Conservation (phyloP, 2,329 filamentous ascomycete genomes). For the Pyricularia pennisetigena region DNA sequence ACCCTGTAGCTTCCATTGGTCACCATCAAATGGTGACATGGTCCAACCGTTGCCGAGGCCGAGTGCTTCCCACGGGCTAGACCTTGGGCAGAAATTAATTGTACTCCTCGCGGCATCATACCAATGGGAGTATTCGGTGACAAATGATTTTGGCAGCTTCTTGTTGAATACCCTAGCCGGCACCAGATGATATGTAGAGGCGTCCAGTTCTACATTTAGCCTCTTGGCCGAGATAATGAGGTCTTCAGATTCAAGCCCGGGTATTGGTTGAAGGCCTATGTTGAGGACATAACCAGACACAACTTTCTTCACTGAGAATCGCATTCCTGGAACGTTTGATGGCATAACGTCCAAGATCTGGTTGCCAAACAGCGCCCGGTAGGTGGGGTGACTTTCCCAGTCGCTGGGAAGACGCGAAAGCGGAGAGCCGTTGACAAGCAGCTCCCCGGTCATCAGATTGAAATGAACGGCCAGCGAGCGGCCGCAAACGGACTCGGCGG, state of each 20-base stretch:
- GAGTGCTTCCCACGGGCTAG: conserved; percentile 16
- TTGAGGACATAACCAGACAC: conserved; percentile 22
- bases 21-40: conserved; percentile 6
- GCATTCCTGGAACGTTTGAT: conserved; percentile 24
- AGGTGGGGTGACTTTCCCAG: conserved; percentile 31
- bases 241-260: not conserved
- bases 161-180: conserved; percentile 26
- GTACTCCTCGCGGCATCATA: conserved; percentile 18
- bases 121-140: conserved; percentile 36
- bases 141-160: conserved; percentile 24
- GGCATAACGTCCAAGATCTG: conserved; percentile 32
- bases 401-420: conserved; percentile 32
- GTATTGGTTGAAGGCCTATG: conserved; percentile 18
- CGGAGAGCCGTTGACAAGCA: conserved; percentile 42
- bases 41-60: conserved; percentile 13
- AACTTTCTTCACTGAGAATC: conserved; percentile 24
- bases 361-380: conserved; percentile 31
- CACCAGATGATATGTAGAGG: conserved; percentile 20
- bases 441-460: conserved; percentile 38
- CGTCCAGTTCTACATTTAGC: not conserved
- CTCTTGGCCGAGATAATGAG: conserved; percentile 21
- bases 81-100: conserved; percentile 22
- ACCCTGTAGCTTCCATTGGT: conserved; percentile 14
- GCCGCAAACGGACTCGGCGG: not conserved
- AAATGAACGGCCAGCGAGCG: conserved; percentile 25